Evolutionary conservation across 2,329 filamentous ascomycete genomes (phyloP).

Genomic region (Rutstroemia sydowiana): DNA sequence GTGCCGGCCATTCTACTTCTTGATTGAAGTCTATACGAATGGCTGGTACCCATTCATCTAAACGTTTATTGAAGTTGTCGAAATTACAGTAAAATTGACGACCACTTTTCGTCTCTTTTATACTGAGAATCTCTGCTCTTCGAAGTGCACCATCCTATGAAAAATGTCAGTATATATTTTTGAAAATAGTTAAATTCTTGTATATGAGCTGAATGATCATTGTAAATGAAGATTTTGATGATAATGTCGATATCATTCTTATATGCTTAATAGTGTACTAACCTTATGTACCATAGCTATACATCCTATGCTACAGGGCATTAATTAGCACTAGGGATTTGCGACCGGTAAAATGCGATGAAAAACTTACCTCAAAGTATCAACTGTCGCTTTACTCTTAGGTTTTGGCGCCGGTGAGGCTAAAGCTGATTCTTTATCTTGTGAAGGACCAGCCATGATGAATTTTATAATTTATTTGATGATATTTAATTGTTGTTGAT

Average conservation of each 20-base stretch:
- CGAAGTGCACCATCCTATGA: slow-evolving; percentile 70
- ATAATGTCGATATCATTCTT: background rate
- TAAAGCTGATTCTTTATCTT: slow-evolving; percentile 36
- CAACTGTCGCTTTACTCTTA: slow-evolving; percentile 76
- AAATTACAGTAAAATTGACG: slow-evolving; percentile 39
- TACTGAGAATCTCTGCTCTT: slow-evolving; percentile 93
- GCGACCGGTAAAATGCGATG: background rate
- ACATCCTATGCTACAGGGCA: slow-evolving; percentile 28
- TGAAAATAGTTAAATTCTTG: slow-evolving; percentile 8
- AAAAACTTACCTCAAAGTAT: slow-evolving; percentile 64
- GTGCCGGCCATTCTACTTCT: slow-evolving; percentile 93
- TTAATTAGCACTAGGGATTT: slow-evolving; percentile 13
- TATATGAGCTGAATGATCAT: background rate
- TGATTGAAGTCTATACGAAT: slow-evolving; percentile 77
- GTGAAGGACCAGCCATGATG: slow-evolving; percentile 47
- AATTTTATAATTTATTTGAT: slow-evolving; percentile 13
- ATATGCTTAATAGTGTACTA: slow-evolving; percentile 10
- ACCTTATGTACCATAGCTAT: slow-evolving; percentile 32
- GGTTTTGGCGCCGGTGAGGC: slow-evolving; percentile 53
- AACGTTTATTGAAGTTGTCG: slow-evolving; percentile 29
- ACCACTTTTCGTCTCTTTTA: slow-evolving; percentile 80
- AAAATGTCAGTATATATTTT: slow-evolving; percentile 16
- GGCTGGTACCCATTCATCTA: slow-evolving; percentile 74
- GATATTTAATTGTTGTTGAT: slow-evolving; percentile 16
- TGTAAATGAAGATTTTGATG: background rate